Percentiles rank a stretch among this genome's conserved stretches.
Conservation (phyloP, 257 asterid species). For the Solanum piurae region DNA sequence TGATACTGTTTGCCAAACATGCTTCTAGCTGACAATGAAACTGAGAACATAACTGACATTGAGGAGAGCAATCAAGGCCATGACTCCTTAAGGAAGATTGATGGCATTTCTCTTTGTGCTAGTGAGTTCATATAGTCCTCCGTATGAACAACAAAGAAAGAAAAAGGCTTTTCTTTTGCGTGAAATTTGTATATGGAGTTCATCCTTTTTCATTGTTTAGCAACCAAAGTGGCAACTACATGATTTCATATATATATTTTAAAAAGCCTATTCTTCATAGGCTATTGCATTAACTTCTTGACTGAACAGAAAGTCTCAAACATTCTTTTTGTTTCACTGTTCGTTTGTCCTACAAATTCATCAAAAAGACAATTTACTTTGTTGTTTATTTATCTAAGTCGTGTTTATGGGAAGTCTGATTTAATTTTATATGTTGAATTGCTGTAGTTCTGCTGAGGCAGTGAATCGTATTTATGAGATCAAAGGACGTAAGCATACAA, state of each 20-base stretch:
- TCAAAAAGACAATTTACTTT: not conserved
- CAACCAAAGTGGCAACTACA: not conserved
- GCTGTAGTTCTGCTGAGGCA: constrained; percentile 73
- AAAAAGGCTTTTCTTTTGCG: not conserved
- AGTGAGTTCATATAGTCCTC: not conserved
- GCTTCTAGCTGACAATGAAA: not conserved
- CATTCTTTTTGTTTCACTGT: not conserved
- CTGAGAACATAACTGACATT: not conserved
- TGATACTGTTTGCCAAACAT: not conserved
- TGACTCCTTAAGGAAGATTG: not conserved
- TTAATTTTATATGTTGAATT: constrained; percentile 5
- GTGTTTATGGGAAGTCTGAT: not conserved
- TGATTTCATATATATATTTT: not conserved
- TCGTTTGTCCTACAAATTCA: not conserved
- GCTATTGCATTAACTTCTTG: not conserved
- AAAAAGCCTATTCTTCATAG: not conserved
- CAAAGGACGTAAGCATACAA: constrained; percentile 80
- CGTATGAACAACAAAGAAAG: not conserved
- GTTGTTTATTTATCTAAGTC: not conserved
- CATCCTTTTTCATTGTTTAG: not conserved
- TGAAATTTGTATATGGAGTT: not conserved
- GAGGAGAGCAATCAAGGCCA: not conserved
- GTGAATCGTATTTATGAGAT: constrained; percentile 72
- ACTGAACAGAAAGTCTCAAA: not conserved
- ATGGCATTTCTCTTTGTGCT: not conserved